A percentile compares a stretch with the other conserved stretches of the same genome.
These are phyloP conservation scores for Pichia sp. DNA, from an alignment of 1,139 yeast genomes.

Conservation along the genomic window DNA sequence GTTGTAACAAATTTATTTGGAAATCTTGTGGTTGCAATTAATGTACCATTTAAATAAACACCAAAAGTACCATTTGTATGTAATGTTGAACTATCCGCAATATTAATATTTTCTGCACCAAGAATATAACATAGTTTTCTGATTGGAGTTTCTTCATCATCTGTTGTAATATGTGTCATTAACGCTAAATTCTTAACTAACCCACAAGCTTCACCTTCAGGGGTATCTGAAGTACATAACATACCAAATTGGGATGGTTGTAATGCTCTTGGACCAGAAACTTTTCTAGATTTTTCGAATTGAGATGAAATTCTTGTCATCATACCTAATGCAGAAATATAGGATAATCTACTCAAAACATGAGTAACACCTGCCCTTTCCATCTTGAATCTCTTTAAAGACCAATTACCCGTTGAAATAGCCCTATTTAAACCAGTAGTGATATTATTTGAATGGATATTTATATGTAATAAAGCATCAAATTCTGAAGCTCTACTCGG, in stretches of 20 bases:
- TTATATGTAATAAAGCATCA: conserved; percentile 84
- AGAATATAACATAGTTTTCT: conserved; percentile 67
- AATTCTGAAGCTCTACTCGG: conserved; percentile 94
- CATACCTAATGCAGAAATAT: conserved; percentile 96
- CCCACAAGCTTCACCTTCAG: conserved; percentile 99
- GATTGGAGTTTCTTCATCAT: conserved; percentile 91
- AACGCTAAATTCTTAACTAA: conserved; percentile 91
- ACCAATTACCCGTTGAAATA: conserved; percentile 98
- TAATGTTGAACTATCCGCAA: conserved; percentile 77
- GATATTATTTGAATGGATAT: conserved; percentile 85
- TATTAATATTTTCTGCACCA: conserved; percentile 84
- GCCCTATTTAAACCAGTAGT: conserved; percentile 95
- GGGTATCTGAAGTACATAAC: conserved; percentile 98
- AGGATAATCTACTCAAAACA: conserved; percentile 82
- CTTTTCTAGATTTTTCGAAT: conserved; percentile 95
- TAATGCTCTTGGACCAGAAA: conserved; percentile 97
- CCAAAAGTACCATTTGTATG: conserved; percentile 77
- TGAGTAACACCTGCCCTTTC: conserved; percentile 99
- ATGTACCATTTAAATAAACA: conserved; percentile 87
- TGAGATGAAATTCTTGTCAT: conserved; percentile 99
- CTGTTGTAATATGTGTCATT: conserved; percentile 98
- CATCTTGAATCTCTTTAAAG: conserved; percentile 97
- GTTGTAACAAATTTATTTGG: conserved; percentile 74
- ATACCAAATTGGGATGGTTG: conserved; percentile 99
- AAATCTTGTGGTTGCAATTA: conserved; percentile 82